These are phyloP conservation scores for Neurospora sp. DNA, from an alignment of 2,329 filamentous ascomycete species.

Conservation along the genomic window DNA sequence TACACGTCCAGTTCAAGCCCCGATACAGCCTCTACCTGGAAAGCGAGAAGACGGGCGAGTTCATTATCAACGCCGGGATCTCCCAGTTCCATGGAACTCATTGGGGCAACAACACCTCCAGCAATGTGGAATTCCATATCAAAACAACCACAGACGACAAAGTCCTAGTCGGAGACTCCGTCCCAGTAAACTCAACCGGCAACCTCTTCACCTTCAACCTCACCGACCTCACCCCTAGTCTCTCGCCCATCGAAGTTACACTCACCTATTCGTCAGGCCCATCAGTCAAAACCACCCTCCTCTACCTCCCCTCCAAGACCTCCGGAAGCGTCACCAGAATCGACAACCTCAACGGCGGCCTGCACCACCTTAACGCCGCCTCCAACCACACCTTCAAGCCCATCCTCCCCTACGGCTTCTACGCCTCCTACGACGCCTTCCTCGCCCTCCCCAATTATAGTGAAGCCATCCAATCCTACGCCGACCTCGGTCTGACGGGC, in stretches of 20 bases:
- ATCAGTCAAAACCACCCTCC: constrained; percentile 20
- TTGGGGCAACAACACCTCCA: constrained; percentile 21
- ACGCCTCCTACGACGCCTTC: constrained; percentile 33
- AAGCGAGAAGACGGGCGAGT: constrained; percentile 29
- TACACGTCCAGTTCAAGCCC: constrained; percentile 34
- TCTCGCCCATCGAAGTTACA: constrained; percentile 29
- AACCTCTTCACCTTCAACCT: constrained; percentile 29
- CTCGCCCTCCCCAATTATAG: constrained; percentile 28
- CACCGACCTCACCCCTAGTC: constrained; percentile 23
- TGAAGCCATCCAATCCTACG: constrained; percentile 24
- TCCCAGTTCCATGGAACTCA: constrained; percentile 30
- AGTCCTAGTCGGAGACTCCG: constrained; percentile 24
- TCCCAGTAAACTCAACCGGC: constrained; percentile 26
- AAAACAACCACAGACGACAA: constrained; percentile 21
- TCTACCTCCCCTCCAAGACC: constrained; percentile 33
- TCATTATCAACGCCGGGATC: constrained; percentile 32
- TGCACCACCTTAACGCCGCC: constrained; percentile 26
- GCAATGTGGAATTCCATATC: constrained; percentile 28
- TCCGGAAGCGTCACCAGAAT: constrained; percentile 34
- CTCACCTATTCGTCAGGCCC: constrained; percentile 14
- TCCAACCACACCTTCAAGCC: constrained; percentile 28
- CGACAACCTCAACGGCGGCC: constrained; percentile 33
- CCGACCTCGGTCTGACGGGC: constrained; percentile 30
- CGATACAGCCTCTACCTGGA: constrained; percentile 37
- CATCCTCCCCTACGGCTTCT: constrained; percentile 35